Conservation (phyloP, 768 basidiomycete species). For the Lentinula lateritia region DNA sequence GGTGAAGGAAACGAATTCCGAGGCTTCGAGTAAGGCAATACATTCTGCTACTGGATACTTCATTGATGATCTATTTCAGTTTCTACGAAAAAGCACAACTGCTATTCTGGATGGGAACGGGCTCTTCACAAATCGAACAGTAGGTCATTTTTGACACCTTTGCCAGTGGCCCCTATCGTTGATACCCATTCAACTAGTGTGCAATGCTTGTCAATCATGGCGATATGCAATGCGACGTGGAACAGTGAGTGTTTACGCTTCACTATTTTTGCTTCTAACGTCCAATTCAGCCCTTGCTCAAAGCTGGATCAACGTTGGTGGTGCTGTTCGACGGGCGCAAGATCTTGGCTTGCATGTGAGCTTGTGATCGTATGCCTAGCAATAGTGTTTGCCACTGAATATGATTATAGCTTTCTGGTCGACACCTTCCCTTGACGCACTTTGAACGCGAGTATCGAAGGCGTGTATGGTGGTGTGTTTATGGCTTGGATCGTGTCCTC, state of each 20-base stretch:
- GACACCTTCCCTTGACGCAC: constrained; percentile 7
- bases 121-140: constrained; percentile 14
- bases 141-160: background rate
- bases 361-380: background rate
- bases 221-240: constrained; percentile 16
- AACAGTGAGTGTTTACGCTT: constrained; percentile 9
- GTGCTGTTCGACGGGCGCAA: constrained; percentile 13
- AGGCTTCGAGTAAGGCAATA: constrained; percentile 11
- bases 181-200: constrained; percentile 5
- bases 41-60: background rate
- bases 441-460: constrained; percentile 14
- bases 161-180: background rate
- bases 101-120: constrained; percentile 12
- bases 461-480: constrained; percentile 17
- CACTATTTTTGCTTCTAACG: background rate
- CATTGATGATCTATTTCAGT: background rate
- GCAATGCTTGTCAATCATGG: constrained; percentile 13
- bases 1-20: constrained; percentile 6
- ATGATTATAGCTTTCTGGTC: constrained; percentile 7
- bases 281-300: constrained; percentile 12
- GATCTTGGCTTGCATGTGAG: constrained; percentile 15
- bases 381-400: background rate
- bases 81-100: constrained; percentile 14
- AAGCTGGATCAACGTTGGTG: constrained; percentile 16
- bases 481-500: constrained; percentile 14